phyloP scores from a whole-genome alignment of 495 filamentous ascomycete species.

The Aspergillus coremiiformis region DNA sequence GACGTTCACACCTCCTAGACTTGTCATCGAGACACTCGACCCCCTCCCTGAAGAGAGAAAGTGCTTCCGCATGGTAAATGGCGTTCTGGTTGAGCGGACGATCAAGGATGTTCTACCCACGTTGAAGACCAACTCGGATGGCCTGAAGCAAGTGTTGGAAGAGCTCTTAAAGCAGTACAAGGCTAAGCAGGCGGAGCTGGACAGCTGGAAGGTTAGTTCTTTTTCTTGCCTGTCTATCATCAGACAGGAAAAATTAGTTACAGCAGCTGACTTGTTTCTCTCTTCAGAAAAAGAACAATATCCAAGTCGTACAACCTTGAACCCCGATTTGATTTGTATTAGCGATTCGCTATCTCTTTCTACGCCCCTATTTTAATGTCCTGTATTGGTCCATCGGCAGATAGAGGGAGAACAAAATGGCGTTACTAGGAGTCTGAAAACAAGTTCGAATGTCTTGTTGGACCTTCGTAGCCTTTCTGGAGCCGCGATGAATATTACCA shows the following conservation, averaged over 20 bases:
- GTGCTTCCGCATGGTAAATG: slow-evolving; percentile 98
- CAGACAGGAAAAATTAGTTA: neutral
- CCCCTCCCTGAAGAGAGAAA: slow-evolving; percentile 81
- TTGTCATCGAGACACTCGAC: slow-evolving; percentile 88
- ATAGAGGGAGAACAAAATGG: slow-evolving; percentile 5
- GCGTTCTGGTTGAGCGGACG: slow-evolving; percentile 88
- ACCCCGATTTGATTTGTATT: neutral
- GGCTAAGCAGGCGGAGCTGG: slow-evolving; percentile 86
- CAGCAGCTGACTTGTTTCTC: slow-evolving; percentile 14
- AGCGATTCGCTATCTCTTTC: neutral
- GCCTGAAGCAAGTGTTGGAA: slow-evolving; percentile 91
- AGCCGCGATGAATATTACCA: neutral
- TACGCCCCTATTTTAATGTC: slow-evolving; percentile 4
- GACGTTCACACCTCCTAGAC: slow-evolving; percentile 46
- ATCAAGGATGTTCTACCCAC: slow-evolving; percentile 86
- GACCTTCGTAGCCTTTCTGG: neutral
- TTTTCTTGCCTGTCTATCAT: slow-evolving; percentile 1
- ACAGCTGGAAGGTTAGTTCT: slow-evolving; percentile 87
- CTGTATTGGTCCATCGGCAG: neutral
- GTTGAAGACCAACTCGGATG: slow-evolving; percentile 89
- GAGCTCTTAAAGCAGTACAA: slow-evolving; percentile 97
- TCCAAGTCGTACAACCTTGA: slow-evolving; percentile 81
- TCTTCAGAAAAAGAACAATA: slow-evolving; percentile 92
- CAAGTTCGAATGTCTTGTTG: slow-evolving; percentile 6
- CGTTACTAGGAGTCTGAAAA: slow-evolving; percentile 10